These are phyloP conservation scores for Pseudocercospora musae DNA, from an alignment of 2,329 filamentous ascomycete species.

Conservation along the genomic window DNA sequence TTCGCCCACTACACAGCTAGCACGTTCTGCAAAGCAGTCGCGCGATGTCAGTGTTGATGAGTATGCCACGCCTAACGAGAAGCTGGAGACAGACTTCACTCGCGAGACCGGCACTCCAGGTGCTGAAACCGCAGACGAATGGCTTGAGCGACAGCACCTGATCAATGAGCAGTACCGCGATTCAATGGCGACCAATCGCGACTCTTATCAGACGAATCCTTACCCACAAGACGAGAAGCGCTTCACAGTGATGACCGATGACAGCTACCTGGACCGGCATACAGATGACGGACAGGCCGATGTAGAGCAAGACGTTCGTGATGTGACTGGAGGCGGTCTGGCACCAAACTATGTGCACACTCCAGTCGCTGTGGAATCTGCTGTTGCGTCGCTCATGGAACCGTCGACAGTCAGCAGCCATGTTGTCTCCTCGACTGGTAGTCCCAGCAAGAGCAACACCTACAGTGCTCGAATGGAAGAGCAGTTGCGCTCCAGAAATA, in stretches of 20 bases:
- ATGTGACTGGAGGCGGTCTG: conserved; percentile 53
- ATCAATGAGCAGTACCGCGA: conserved; percentile 58
- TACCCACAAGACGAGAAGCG: conserved; percentile 54
- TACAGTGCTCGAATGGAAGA: conserved; percentile 31
- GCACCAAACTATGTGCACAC: conserved; percentile 76
- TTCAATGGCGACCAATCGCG: conserved; percentile 37
- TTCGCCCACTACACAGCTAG: conserved; percentile 55
- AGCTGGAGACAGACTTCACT: conserved; percentile 48
- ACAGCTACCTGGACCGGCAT: conserved; percentile 47
- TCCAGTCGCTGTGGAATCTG: conserved; percentile 74
- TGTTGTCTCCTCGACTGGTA: conserved; percentile 25
- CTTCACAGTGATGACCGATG: conserved; percentile 52
- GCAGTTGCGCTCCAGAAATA: conserved; percentile 25
- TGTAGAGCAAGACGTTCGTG: conserved; percentile 66
- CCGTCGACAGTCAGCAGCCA: conserved; percentile 66
- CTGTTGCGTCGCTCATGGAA: conserved; percentile 84
- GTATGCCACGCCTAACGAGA: conserved; percentile 29
- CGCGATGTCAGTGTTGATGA: conserved; percentile 48
- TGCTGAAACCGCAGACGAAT: conserved; percentile 45
- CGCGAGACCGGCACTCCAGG: conserved; percentile 37
- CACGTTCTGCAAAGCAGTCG: conserved; percentile 52
- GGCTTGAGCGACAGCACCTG: conserved; percentile 54
- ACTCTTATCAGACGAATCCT: conserved; percentile 46
- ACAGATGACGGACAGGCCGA: conserved; percentile 45
- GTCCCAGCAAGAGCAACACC: conserved; percentile 24